Conservation (phyloP, 805 yeast genomes). For the Zygosaccharomyces gambellarensis region DNA sequence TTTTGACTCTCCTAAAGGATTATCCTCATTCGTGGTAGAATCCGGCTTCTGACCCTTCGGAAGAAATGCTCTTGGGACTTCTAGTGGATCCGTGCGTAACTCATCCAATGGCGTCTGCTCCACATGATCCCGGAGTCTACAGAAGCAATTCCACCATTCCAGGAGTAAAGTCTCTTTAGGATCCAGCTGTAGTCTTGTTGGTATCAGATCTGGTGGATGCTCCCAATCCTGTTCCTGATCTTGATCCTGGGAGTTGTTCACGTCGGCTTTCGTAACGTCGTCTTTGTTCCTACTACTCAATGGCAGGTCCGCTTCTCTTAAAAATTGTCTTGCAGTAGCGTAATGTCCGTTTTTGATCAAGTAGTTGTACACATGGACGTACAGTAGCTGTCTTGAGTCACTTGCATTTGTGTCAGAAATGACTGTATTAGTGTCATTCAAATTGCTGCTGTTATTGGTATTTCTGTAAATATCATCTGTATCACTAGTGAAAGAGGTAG, state of each 20-base stretch:
- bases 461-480: too few species aligned
- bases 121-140: slow-evolving; percentile 46
- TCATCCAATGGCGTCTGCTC: slow-evolving; percentile 32
- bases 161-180: slow-evolving; percentile 44
- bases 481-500: too few species aligned
- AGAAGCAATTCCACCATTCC: slow-evolving; percentile 55
- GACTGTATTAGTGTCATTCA: slow-evolving; percentile 14
- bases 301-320: slow-evolving; percentile 44
- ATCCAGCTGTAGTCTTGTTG: slow-evolving; percentile 40
- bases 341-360: slow-evolving; percentile 43
- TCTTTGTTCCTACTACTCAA: slow-evolving; percentile 15
- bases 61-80: background rate
- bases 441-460: background rate
- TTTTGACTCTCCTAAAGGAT: background rate
- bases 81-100: slow-evolving; percentile 6
- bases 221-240: slow-evolving; percentile 7
- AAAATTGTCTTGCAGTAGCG: slow-evolving; percentile 47
- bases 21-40: background rate
- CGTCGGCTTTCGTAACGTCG: background rate
- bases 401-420: slow-evolving; percentile 45
- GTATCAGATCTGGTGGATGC: slow-evolving; percentile 17
- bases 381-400: slow-evolving; percentile 45
- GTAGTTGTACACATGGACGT: slow-evolving; percentile 51
- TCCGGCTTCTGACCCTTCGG: background rate
- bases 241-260: background rate